phyloP scores from a whole-genome alignment of 192 early-diverging fungal genomes.

The Linnemannia elongata region DNA sequence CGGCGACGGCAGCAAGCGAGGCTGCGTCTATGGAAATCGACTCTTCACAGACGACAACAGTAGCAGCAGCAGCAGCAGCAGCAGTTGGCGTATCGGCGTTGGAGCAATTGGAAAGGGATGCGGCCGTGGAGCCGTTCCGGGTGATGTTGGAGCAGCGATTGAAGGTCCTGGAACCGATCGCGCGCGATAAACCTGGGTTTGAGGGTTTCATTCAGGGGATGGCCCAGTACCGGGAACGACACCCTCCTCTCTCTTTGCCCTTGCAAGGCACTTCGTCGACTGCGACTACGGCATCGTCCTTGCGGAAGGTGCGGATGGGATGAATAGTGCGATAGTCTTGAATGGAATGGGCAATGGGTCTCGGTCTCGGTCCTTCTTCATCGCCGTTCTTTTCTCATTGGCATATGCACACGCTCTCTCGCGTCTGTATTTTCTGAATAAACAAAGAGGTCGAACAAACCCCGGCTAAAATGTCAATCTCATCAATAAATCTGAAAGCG shows the following conservation, averaged over 20 bases:
- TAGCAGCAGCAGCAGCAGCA: no score
- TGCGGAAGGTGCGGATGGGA: background rate
- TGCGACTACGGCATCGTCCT: background rate
- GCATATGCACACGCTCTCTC: background rate
- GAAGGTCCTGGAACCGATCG: conserved; percentile 20
- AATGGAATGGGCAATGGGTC: background rate
- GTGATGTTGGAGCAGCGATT: conserved; percentile 39
- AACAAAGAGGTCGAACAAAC: background rate
- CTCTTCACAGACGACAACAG: background rate
- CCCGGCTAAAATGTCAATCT: background rate
- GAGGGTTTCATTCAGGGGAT: conserved; percentile 49
- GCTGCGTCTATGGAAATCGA: conserved; percentile 21
- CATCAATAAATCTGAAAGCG: background rate
- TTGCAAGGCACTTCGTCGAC: background rate
- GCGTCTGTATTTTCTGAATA: background rate
- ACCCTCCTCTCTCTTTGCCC: conserved; percentile 25
- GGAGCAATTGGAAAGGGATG: conserved; percentile 35
- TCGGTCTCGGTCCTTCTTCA: background rate
- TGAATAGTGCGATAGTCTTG: background rate
- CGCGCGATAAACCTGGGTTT: conserved; percentile 48
- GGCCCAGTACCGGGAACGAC: conserved; percentile 25
- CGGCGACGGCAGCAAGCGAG: background rate
- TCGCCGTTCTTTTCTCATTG: background rate
- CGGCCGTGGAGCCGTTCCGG: conserved; percentile 40
- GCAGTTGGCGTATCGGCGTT: background rate